phyloP scores from a whole-genome alignment of 78 protist species.

The Guillardia theta region DNA sequence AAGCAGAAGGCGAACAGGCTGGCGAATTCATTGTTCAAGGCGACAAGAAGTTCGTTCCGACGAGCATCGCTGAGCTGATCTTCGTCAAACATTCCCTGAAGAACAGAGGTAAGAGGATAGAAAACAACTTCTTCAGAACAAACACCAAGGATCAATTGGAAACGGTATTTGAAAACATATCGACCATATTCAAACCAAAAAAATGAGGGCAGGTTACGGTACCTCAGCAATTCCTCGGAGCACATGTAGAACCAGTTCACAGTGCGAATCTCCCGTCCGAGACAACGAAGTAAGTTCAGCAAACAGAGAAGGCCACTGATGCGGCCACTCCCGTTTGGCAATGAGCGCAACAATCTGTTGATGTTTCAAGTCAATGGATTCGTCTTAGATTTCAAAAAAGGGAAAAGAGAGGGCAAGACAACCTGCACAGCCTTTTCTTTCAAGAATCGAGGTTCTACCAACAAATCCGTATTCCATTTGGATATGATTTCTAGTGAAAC shows the following conservation, averaged over 20 bases:
- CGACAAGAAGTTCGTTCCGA: neutral
- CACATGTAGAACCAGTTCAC: neutral
- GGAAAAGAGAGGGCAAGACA: too few relatives aligned
- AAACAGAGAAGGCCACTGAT: neutral
- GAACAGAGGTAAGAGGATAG: too few relatives aligned
- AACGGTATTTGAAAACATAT: too few relatives aligned
- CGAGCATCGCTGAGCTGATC: neutral
- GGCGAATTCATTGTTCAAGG: neutral
- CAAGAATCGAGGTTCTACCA: neutral
- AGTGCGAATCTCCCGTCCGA: neutral
- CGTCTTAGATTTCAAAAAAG: too few relatives aligned
- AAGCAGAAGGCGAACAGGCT: neutral
- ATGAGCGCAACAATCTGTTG: slow-evolving; percentile 22
- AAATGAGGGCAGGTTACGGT: too few relatives aligned
- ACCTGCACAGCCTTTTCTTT: neutral
- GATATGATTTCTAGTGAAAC: neutral
- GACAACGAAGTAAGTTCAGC: neutral
- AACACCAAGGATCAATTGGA: too few relatives aligned
- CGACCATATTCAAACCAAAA: too few relatives aligned
- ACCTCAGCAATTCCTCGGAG: neutral
- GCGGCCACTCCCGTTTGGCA: neutral
- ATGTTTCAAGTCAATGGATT: too few relatives aligned
- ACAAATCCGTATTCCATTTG: neutral
- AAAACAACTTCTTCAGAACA: too few relatives aligned
- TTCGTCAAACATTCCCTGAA: neutral